phyloP scores from a whole-genome alignment of 768 basidiomycete genomes.

The Kwoniella sp. region DNA sequence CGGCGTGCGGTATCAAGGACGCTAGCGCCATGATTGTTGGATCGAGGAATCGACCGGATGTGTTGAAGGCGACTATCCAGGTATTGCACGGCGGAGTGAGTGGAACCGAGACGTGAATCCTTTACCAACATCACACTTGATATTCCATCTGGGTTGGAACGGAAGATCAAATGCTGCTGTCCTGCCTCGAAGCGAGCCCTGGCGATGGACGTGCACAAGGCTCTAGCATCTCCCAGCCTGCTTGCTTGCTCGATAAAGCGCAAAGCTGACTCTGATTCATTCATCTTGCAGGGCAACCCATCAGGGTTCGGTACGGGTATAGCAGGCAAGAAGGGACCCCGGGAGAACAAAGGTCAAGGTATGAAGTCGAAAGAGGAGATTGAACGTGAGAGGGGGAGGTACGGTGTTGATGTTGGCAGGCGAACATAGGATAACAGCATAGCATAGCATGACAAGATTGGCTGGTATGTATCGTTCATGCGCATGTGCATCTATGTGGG shows the following conservation, averaged over 20 bases:
- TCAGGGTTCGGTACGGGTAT: constrained; percentile 70
- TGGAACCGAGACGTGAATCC: too few relatives aligned
- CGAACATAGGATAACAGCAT: constrained; percentile 28
- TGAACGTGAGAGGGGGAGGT: constrained; percentile 81
- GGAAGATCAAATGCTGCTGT: too few relatives aligned
- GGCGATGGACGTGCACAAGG: too few relatives aligned
- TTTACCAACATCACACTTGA: not conserved
- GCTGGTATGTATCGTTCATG: too few relatives aligned
- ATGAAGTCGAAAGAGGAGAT: constrained; percentile 69
- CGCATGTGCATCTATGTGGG: too few relatives aligned
- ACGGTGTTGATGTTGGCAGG: constrained; percentile 63
- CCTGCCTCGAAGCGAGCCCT: too few relatives aligned
- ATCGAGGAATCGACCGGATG: constrained; percentile 79
- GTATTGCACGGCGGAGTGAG: constrained; percentile 83
- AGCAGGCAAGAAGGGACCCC: constrained; percentile 70
- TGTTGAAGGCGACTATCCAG: constrained; percentile 80
- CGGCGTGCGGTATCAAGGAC: constrained; percentile 93
- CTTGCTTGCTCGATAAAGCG: too few relatives aligned
- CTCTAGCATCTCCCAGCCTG: too few relatives aligned
- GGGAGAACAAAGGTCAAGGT: constrained; percentile 74
- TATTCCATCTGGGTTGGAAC: not conserved
- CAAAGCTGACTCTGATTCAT: too few relatives aligned
- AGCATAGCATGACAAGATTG: not conserved
- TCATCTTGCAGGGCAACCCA: constrained; percentile 37
- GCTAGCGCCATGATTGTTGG: constrained; percentile 94